Evolutionary conservation across 2,329 filamentous ascomycete species (phyloP).

Genomic region (Colletotrichum sp.): DNA sequence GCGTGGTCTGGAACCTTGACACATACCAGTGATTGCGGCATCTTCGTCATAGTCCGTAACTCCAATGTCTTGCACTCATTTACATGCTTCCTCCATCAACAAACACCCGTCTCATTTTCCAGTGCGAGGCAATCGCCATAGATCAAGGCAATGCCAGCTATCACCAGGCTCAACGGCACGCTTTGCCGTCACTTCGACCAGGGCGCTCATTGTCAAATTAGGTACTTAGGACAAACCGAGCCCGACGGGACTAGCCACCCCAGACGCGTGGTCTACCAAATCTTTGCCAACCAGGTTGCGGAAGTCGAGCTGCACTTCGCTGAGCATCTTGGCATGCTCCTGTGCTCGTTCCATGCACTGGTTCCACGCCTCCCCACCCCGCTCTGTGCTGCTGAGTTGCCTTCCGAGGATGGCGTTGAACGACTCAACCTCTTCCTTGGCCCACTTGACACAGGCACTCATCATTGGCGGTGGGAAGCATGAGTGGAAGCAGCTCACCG

Average conservation of each 20-base stretch:
- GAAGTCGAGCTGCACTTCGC: conserved; percentile 90
- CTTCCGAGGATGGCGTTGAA: conserved; percentile 85
- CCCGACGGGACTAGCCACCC: conserved; percentile 39
- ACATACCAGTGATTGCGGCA: not conserved
- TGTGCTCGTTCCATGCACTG: conserved; percentile 84
- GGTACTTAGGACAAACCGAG: conserved; percentile 41
- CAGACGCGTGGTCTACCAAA: conserved; percentile 33
- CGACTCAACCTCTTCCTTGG: conserved; percentile 90
- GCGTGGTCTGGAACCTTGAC: not conserved
- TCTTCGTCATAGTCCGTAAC: not conserved
- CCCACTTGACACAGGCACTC: conserved; percentile 97
- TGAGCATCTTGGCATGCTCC: conserved; percentile 79
- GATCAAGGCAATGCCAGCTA: not conserved
- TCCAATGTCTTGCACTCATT: not conserved
- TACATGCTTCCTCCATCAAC: not conserved
- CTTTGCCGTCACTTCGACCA: not conserved
- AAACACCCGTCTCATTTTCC: not conserved
- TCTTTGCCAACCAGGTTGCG: conserved; percentile 76
- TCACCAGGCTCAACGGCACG: not conserved
- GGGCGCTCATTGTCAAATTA: not conserved
- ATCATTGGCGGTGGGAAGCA: conserved; percentile 89
- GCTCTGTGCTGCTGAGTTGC: conserved; percentile 86
- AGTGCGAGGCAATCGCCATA: not conserved
- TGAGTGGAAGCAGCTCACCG: conserved; percentile 83
- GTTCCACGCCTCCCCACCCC: conserved; percentile 76